phyloP scores from a whole-genome alignment of 768 basidiomycete genomes.

The Lactarius sp. region DNA sequence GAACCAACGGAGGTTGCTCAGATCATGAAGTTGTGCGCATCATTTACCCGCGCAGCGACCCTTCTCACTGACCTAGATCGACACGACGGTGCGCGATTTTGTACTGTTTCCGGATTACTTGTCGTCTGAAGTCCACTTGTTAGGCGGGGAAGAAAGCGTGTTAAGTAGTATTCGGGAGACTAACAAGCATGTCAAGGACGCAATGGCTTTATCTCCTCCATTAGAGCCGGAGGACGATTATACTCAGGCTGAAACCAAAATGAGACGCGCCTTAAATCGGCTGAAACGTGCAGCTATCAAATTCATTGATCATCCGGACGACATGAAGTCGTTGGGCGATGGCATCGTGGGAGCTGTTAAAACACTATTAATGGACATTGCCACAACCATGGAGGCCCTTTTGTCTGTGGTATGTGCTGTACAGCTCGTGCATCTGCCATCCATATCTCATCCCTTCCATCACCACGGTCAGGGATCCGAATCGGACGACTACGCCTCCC shows the following conservation, averaged over 20 bases:
- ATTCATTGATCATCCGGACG: constrained; percentile 37
- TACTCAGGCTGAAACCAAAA: constrained; percentile 43
- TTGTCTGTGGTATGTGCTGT: constrained; percentile 6
- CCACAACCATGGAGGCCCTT: constrained; percentile 9
- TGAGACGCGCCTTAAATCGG: constrained; percentile 57
- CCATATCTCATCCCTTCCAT: background rate
- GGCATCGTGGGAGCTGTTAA: constrained; percentile 17
- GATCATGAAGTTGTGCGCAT: constrained; percentile 22
- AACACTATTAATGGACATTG: constrained; percentile 37
- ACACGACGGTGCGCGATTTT: constrained; percentile 12
- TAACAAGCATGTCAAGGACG: constrained; percentile 10
- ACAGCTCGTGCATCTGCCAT: background rate
- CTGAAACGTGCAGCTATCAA: constrained; percentile 48
- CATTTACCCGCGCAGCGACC: constrained; percentile 20
- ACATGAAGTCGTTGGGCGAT: background rate
- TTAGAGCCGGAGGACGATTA: constrained; percentile 34
- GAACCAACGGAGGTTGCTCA: constrained; percentile 7
- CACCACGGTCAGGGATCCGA: constrained; percentile 25
- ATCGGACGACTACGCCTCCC: constrained; percentile 38
- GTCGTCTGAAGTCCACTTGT: background rate
- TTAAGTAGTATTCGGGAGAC: constrained; percentile 15
- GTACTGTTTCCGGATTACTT: background rate
- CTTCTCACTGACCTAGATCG: constrained; percentile 10
- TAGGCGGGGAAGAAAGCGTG: constrained; percentile 11
- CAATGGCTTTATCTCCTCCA: background rate